Base-by-base conservation (phyloP, 495 filamentous ascomycete genomes). In the Daldinia grandis region DNA sequence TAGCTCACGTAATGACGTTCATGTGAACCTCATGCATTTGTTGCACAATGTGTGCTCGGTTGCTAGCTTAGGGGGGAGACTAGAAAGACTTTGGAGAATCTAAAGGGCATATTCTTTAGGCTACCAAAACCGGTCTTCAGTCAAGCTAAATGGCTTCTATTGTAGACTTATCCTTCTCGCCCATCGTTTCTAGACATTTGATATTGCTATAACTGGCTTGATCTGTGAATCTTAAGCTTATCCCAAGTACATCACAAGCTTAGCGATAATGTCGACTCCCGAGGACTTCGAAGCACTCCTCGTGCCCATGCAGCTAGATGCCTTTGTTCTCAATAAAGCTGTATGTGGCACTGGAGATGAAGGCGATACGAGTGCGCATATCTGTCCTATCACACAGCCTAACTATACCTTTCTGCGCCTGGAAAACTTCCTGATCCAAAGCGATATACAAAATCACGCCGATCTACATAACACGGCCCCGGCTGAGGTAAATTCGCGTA, bases 351-450 rank as follows among this genome's bases (percentile, higher is more conserved):
- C 31, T n/a, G 69, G 63, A 17, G 50, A 61, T 9, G 58, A 55
- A 3, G 64, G 51, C 50, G 62, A 75, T 7, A 58, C 70, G 10
- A 44, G 27, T 8, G 71, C 79, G 17, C 77, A 78, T 21, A 85
- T 88, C 37, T 79, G 79, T 0, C 86, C 86, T 12, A 82, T 88
- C 55, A 82, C 81, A 0, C 85, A 87, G 71, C 86, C 86, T 5
- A 85, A 87, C 72, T 88, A 87, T 72, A 82, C 78, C 6, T 79
- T 76, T 35, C 80, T 89, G 0, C 82, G 81, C 0, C 72, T 85
- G 5, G 64, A 81, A 4, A 66, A 80, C 24, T 47, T 40, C 31
- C 3, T 78, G 5, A 53, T 84, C 7, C 78, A 84, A 31, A 67
- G 68, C 56, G 86, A 87, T 68, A 55, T 88, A 4, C 73, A 80